Base-by-base conservation (phyloP, 768 basidiomycete genomes). In the Dendrothele bispora region DNA sequence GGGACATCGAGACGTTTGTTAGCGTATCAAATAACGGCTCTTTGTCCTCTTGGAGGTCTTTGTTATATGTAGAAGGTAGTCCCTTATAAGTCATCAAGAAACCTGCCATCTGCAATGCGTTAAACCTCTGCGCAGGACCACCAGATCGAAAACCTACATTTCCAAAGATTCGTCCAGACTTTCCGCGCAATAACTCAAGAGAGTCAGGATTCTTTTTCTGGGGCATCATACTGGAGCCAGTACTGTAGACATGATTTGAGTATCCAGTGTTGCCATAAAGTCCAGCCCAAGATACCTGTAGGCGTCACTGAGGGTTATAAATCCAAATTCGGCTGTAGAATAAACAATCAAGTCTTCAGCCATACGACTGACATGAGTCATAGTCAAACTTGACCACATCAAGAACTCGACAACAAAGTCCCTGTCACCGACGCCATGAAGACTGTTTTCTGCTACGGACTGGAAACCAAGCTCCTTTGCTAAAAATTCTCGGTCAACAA, bases 151-250 rank as follows among this genome's bases (percentile, higher is more conserved):
- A 39, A 68, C 79, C 56, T 60, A 89, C 92, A 61, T 92, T 86
- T 48, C 97, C 97, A 68, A 98, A 95, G 18, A 95, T 78, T 22
- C 97, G 85, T 4, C 97, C 97, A 26, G 89, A 81, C 68, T 99
- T 99, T 57, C 97, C 97, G 48, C 97, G 84, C 49, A 99, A 74
- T 18, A 99, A 76, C 66, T 99, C 97, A 46, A 97, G 73, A 8
- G 95, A 98, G 65, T 98, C 97, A 0, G 95, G 91, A 61, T 98
- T 98, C 72, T 98, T 99, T 74, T 99, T 98, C 64, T 98, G 97
- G 5, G 97, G 97, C 97, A 99, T 99, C 63, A 99, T 98, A 56
- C 95, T 98, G 32, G 95, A 98, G 6, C 97, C 97, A 36, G 97
- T 99, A 63, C 94, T 98, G 55, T 32, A 42, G n/a, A n/a, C n/a